Evolutionary conservation across 1,284 basidiomycete genomes (phyloP).

Genomic region (Ceratobasidium sp.): DNA sequence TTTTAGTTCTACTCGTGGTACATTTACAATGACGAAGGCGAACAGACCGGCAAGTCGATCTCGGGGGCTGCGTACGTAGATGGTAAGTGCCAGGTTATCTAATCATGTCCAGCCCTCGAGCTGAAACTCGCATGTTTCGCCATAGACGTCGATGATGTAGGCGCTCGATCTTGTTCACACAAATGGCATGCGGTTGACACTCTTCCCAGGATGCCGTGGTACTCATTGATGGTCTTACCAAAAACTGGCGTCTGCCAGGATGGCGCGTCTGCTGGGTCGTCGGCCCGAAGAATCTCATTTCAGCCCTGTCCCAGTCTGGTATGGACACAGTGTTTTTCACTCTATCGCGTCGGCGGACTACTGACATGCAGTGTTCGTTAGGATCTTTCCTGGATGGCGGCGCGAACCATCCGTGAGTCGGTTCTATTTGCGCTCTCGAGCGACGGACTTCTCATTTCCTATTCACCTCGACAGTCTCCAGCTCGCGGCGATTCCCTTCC

Average conservation of each 20-base stretch:
- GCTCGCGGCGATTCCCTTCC: constrained; percentile 80
- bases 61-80: constrained; percentile 86
- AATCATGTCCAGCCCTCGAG: constrained; percentile 10
- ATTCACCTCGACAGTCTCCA: constrained; percentile 64
- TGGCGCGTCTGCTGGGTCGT: constrained; percentile 96
- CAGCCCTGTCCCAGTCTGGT: constrained; percentile 85
- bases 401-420: constrained; percentile 81
- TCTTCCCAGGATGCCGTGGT: constrained; percentile 70
- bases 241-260: constrained; percentile 91
- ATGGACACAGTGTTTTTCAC: constrained; percentile 42
- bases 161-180: constrained; percentile 41
- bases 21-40: constrained; percentile 80
- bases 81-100: constrained; percentile 43
- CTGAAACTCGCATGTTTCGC: background rate
- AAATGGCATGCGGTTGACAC: too few species aligned
- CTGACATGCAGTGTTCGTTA: constrained; percentile 41
- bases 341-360: background rate
- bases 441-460: constrained; percentile 14
- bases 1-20: constrained; percentile 90
- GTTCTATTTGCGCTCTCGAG: background rate
- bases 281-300: constrained; percentile 89
- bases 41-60: constrained; percentile 79
- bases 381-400: constrained; percentile 89
- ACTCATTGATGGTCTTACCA: constrained; percentile 91
- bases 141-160: constrained; percentile 75